Conservation (phyloP, 225 moss, liverwort and hornwort genomes). For the Rhytidiadelphus loreus region DNA sequence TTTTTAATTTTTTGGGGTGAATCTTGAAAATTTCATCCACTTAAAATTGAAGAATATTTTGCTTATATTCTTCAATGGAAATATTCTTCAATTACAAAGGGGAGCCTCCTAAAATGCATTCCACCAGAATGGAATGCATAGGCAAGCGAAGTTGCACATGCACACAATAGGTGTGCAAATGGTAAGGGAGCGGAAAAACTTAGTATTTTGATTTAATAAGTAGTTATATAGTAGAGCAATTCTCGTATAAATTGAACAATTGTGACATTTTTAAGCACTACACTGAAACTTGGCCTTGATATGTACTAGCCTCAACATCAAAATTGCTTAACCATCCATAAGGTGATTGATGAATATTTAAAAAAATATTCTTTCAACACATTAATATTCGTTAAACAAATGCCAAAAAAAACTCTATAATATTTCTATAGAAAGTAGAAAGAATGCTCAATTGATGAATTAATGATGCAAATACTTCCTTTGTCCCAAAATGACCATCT, state of each 20-base stretch:
- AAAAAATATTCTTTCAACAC: not conserved
- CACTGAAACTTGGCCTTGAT: not conserved
- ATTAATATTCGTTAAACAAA: not conserved
- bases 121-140: fast-evolving
- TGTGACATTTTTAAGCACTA: not conserved
- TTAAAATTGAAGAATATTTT: too few relatives aligned
- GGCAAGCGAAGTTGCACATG: fast-evolving
- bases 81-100: fast-evolving
- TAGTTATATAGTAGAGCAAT: fast-evolving
- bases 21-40: too few relatives aligned
- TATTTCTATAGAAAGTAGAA: not conserved
- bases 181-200: fast-evolving
- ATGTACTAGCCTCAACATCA: not conserved
- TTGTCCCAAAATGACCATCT: too few relatives aligned
- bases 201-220: not conserved
- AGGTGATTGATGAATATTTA: fast-evolving
- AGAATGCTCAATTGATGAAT: too few relatives aligned
- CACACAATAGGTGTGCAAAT: not conserved
- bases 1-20: too few relatives aligned
- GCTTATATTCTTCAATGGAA: too few relatives aligned
- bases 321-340: not conserved
- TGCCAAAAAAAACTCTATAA: not conserved
- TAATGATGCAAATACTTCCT: too few relatives aligned
- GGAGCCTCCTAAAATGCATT: not conserved
- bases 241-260: not conserved